These are phyloP conservation scores for Epichloe brachyelytri DNA, from an alignment of 2,329 filamentous ascomycete genomes.

Conservation along the genomic window DNA sequence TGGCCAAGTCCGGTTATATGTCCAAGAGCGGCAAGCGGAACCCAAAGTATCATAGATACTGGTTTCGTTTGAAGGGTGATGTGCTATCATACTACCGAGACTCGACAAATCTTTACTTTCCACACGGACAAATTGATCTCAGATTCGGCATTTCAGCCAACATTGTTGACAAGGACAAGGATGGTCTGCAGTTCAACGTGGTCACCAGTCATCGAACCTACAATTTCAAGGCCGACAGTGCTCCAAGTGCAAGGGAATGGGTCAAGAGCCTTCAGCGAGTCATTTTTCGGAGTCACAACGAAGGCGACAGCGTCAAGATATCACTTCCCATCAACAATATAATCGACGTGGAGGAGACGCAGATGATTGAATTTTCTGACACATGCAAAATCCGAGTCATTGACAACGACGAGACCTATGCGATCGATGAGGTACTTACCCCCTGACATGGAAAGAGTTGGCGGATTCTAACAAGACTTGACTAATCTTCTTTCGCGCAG, in stretches of 20 bases:
- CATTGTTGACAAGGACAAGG: slow-evolving; percentile 64
- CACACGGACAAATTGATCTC: slow-evolving; percentile 80
- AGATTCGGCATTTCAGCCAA: slow-evolving; percentile 83
- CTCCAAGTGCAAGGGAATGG: slow-evolving; percentile 86
- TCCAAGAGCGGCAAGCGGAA: slow-evolving; percentile 82
- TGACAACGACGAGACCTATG: slow-evolving; percentile 87
- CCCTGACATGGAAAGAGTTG: neutral
- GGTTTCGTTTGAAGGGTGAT: slow-evolving; percentile 86
- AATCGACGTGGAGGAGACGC: slow-evolving; percentile 83
- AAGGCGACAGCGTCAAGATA: slow-evolving; percentile 94
- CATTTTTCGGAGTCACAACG: slow-evolving; percentile 91
- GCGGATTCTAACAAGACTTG: neutral
- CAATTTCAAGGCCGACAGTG: slow-evolving; percentile 79
- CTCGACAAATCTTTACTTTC: slow-evolving; percentile 78
- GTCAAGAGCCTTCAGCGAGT: slow-evolving; percentile 87
- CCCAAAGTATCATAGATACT: slow-evolving; percentile 78
- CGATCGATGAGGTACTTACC: slow-evolving; percentile 68
- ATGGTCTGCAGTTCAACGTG: slow-evolving; percentile 64
- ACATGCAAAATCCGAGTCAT: slow-evolving; percentile 89
- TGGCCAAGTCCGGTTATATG: slow-evolving; percentile 77
- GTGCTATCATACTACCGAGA: slow-evolving; percentile 83
- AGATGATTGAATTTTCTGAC: slow-evolving; percentile 82
- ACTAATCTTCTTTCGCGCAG: slow-evolving; percentile 25
- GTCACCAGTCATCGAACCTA: slow-evolving; percentile 74
- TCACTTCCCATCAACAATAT: slow-evolving; percentile 79